Base-by-base conservation (phyloP, 495 filamentous ascomycete genomes). In the Hypoxylon cercidicola region DNA sequence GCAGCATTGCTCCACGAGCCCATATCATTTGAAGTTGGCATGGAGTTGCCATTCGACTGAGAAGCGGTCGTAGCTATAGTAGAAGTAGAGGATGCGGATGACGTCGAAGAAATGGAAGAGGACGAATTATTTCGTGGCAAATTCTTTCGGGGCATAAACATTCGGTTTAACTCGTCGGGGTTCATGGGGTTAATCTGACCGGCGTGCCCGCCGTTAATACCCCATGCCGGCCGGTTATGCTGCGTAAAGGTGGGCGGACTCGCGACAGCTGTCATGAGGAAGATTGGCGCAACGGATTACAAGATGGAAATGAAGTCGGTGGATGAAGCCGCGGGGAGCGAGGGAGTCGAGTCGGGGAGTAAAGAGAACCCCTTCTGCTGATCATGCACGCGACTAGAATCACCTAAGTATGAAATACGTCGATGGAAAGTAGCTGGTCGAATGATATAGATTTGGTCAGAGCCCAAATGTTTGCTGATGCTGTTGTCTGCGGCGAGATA, bases 251-350 rank as follows among this genome's bases (percentile, higher is more conserved):
- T 93, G 77, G 91, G 91, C 63, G 91, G 93, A 80, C 88, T 91
- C 72, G 93, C 95, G 79, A 99, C 94, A 78, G 95, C 95, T 85
- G 95, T 99, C 95, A 99, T 99, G 75, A 69, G 71, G 73, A 73
- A 69, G 62, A 60, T 49, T 66, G 62, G 57, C 58, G 41, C 47
- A 39, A 57, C 43, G 63, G 47, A 44, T 50, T 65, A 47, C 40
- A 54, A 68, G 72, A 64, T 72, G 67, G 56, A 75, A 74, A 55
- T 68, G 78, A 79, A 76, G 80, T 53, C 45, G 62, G 61, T 81
- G 37, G 59, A 68, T 68, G 69, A 74, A 76, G 73, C 70, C 66
- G 60, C 60, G 47, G 55, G 66, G 63, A 65, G 62, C 55, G 68
- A 68, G 47, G 52, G 35, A 56, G 61, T 66, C 61, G 61, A 53